Base-by-base conservation (phyloP, 441 rosid species). In the Capsella rubella region DNA sequence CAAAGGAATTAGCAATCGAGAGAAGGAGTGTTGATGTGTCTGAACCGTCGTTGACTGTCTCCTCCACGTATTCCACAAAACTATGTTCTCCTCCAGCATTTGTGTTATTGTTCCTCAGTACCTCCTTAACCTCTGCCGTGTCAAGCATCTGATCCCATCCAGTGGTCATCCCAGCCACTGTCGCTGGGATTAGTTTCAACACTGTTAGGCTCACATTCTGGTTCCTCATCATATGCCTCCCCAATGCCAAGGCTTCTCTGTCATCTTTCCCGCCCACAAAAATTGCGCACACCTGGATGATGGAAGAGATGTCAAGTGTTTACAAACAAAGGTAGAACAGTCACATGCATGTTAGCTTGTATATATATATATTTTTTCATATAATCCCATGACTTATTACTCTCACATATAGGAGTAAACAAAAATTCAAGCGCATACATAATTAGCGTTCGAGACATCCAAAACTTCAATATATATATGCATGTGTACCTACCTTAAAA, bases 231-330 rank as follows among this genome's bases (percentile, higher is more conserved):
- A 85, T 78, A 25, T 83, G 75, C 32, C 65, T 79, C 3, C 79
- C 81, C 12, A 78, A 15, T 2, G 80, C 80, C 42, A 80, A 71
- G 5, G 85, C 85, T 66, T 85, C 87, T 3, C 81, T 67, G 25
- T 79, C 83, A 29, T 85, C 85, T 0, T 43, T 53, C 7, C 87
- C 85, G 1, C 87, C 81, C 25, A 82, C 40, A 72, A 83, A 83
- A 8, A 85, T 60, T 61, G 78, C 2, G 12, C 77, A 80, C 0
- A 85, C 56, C 46, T 74, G 21, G 46, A 72, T 63, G 42, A 63
- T 31, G 63, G 13, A 18, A 47, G 37, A 53, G 34, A 72, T 62
- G 62, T 42, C 21, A 27, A 56, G 45, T 21, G 18, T 43, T 47
- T 64, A 51, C 6, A 15, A 6, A 8, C 50, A 43, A 25, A 60